Conservation (phyloP, 257 asterid species). For the Scutellaria barbata region DNA sequence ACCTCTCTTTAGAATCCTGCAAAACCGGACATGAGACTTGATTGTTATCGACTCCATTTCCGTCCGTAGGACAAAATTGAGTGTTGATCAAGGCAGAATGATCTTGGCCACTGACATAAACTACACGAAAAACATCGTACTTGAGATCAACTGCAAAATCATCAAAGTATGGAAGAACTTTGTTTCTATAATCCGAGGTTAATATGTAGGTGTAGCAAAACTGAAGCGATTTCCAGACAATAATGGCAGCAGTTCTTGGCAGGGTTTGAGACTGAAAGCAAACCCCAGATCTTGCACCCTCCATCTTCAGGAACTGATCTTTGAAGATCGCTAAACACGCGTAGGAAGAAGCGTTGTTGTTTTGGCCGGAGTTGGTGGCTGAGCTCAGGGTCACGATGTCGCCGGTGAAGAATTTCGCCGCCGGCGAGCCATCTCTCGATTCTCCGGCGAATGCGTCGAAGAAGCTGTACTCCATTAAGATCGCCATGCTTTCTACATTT, state of each 20-base stretch:
- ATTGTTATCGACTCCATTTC: neutral
- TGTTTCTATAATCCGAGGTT: slow-evolving; percentile 47
- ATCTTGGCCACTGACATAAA: slow-evolving; percentile 48
- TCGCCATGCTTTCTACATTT: slow-evolving; percentile 58
- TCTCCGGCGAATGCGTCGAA: slow-evolving; percentile 67
- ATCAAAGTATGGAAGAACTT: slow-evolving; percentile 52
- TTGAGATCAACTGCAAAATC: slow-evolving; percentile 49
- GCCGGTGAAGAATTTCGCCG: slow-evolving; percentile 63
- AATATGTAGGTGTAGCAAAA: slow-evolving; percentile 53
- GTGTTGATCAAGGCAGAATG: too few relatives aligned
- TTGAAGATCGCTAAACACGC: slow-evolving; percentile 55
- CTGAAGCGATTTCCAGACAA: slow-evolving; percentile 69
- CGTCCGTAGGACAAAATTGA: too few relatives aligned
- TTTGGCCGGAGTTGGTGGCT: slow-evolving; percentile 35
- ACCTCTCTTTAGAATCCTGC: slow-evolving; percentile 7
- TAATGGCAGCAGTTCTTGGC: slow-evolving; percentile 39
- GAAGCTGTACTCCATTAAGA: slow-evolving; percentile 53
- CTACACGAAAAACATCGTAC: slow-evolving; percentile 69
- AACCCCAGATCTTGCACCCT: slow-evolving; percentile 57
- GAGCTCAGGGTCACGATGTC: slow-evolving; percentile 54
- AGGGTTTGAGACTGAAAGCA: slow-evolving; percentile 48
- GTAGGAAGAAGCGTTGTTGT: slow-evolving; percentile 34
- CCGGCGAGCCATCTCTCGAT: slow-evolving; percentile 58
- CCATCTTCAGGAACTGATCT: slow-evolving; percentile 55
- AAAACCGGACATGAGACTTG: too few relatives aligned